These are phyloP conservation scores for Populus pruinosa DNA, from an alignment of 345 rosid species.

Conservation along the genomic window DNA sequence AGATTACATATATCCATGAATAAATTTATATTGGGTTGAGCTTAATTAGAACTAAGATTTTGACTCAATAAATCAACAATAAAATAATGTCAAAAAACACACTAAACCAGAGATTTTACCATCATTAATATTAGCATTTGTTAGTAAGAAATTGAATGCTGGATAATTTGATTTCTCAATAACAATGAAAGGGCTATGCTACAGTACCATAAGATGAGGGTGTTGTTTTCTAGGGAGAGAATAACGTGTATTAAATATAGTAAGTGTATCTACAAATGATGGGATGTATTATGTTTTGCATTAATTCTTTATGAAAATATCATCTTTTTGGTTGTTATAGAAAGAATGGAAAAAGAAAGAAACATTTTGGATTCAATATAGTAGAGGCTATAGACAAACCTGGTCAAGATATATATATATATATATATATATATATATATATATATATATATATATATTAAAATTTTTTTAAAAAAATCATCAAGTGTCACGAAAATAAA, in stretches of 20 bases:
- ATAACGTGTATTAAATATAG: too few relatives aligned
- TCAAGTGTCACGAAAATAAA: too few relatives aligned
- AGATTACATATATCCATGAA: too few relatives aligned
- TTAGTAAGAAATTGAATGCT: background rate
- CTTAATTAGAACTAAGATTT: too few relatives aligned
- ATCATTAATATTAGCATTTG: background rate
- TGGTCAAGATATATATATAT: conserved; percentile 15
- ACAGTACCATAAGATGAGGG: background rate
- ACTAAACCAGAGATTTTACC: background rate
- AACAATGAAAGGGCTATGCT: background rate
- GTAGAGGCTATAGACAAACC: conserved; percentile 12
- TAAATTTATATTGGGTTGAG: too few relatives aligned
- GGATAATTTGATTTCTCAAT: background rate
- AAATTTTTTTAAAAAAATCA: too few relatives aligned
- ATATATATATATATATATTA: too few relatives aligned
- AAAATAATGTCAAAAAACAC: too few relatives aligned
- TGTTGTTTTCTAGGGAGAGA: background rate
- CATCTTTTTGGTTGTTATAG: too few relatives aligned
- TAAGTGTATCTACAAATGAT: background rate
- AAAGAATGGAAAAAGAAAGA: background rate
- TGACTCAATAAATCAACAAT: too few relatives aligned
- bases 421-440: too few relatives aligned
- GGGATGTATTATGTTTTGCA: background rate
- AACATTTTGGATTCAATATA: too few relatives aligned
- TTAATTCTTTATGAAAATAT: background rate